A percentile compares a stretch with the other conserved stretches of the same genome.
Evolutionary conservation across 306 rosid genomes (phyloP).

Genomic region (Begonia masoniana): DNA sequence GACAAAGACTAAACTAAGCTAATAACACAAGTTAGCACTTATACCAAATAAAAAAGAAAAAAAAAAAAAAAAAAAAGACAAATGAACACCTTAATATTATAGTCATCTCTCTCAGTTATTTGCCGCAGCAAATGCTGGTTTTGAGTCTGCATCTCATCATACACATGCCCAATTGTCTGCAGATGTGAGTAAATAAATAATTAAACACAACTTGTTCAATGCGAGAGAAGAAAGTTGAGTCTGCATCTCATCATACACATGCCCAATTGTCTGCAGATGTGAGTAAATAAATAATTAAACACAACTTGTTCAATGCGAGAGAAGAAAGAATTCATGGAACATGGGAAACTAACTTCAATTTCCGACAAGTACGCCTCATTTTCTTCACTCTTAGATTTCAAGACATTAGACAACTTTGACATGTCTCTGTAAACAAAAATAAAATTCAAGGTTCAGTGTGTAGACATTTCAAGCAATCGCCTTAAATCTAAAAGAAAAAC

Average conservation of each 20-base stretch:
- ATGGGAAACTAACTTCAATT: conserved; percentile 63
- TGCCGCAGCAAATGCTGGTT: conserved; percentile 94
- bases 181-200: conserved; percentile 13
- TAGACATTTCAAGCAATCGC: no score
- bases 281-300: conserved; percentile 6
- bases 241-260: conserved; percentile 96
- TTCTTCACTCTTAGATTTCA: conserved; percentile 79
- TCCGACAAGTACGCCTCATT: conserved; percentile 88
- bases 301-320: background rate
- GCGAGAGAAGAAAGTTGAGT: conserved; percentile 55
- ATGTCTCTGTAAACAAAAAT: conserved; percentile 41
- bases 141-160: conserved; percentile 96
- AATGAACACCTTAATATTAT: conserved; percentile 73
- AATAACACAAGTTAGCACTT: no score
- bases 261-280: conserved; percentile 74
- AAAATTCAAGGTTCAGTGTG: no score
- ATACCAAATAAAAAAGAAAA: no score
- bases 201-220: background rate
- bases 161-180: conserved; percentile 94
- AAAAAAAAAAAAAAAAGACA: background rate
- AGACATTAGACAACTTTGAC: conserved; percentile 32
- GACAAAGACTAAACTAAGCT: no score
- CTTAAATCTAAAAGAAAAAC: no score
- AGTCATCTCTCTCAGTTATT: conserved; percentile 95
- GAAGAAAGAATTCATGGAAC: background rate